These are phyloP conservation scores for Ogataea angusta DNA, from an alignment of 805 yeast species.

Conservation along the genomic window DNA sequence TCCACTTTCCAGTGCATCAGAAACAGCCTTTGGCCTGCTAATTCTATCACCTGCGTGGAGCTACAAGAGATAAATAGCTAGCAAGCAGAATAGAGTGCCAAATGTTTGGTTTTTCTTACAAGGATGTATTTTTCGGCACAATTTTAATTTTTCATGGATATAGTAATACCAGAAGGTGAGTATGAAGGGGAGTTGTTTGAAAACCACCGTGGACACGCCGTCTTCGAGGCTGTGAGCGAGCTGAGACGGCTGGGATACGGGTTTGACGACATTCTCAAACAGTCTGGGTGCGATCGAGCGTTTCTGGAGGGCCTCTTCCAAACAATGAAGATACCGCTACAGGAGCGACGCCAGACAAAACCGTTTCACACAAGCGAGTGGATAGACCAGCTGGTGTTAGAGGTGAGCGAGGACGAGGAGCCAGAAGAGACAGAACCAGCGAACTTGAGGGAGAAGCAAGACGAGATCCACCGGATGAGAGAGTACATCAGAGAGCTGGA, in stretches of 20 bases:
- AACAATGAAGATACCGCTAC: conserved; percentile 8
- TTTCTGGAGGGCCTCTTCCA: conserved; percentile 15
- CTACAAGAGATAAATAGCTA: too few species aligned
- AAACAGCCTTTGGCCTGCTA: too few species aligned
- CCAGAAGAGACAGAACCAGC: conserved; percentile 2
- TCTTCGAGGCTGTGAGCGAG: conserved; percentile 25
- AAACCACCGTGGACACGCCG: conserved; percentile 13
- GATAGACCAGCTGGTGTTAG: conserved; percentile 16
- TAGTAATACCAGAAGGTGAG: conserved; percentile 11
- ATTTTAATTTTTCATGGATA: conserved; percentile 10
- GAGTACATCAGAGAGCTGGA: conserved; percentile 17
- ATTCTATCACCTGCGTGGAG: too few species aligned
- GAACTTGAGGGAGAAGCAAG: conserved; percentile 14
- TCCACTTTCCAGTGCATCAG: too few species aligned
- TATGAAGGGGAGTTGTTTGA: conserved; percentile 9
- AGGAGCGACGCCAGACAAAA: neutral
- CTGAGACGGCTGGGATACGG: conserved; percentile 21
- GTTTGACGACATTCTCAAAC: conserved; percentile 17
- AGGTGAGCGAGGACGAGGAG: conserved; percentile 37
- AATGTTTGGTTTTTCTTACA: too few species aligned
- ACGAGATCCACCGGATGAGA: conserved; percentile 20
- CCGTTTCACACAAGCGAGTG: conserved; percentile 21
- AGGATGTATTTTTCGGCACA: neutral
- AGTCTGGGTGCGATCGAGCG: conserved; percentile 17
- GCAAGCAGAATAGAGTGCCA: too few species aligned